Conservation (phyloP, 176 grass and related monocot species). For the Aegilops tauschii region DNA sequence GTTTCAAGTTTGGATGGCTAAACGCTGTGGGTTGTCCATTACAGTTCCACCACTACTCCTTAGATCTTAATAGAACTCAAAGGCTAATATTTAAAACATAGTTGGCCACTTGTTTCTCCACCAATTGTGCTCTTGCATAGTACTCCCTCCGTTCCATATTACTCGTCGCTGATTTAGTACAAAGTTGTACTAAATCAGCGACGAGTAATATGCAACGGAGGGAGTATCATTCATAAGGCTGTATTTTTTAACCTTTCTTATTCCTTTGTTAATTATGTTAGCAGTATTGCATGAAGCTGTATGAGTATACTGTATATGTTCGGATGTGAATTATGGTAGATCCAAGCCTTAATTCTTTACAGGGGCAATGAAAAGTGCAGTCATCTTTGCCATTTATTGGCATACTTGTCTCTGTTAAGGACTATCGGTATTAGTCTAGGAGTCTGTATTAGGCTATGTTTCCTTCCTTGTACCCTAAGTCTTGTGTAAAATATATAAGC, state of each 20-base stretch:
- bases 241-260: neutral
- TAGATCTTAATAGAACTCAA: conserved; percentile 3
- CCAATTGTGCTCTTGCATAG: neutral
- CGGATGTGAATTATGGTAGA: neutral
- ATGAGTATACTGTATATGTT: neutral
- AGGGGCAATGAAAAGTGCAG: neutral
- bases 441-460: no score
- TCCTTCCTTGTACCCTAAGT: no score
- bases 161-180: no score
- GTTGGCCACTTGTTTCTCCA: neutral
- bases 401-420: neutral
- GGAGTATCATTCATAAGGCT: neutral
- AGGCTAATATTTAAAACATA: neutral
- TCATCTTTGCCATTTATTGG: conserved; percentile 14
- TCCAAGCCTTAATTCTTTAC: neutral
- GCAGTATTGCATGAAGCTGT: neutral
- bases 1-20: conserved; percentile 16
- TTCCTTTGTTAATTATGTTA: conserved; percentile 3
- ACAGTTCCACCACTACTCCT: neutral
- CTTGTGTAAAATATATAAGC: no score
- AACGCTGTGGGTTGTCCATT: neutral
- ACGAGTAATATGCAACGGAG: no score
- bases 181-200: no score
- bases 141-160: no score
- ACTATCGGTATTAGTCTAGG: neutral